Evolutionary conservation across 2,329 filamentous ascomycete genomes (phyloP).

Genomic region (Alternaria triticimaculans): DNA sequence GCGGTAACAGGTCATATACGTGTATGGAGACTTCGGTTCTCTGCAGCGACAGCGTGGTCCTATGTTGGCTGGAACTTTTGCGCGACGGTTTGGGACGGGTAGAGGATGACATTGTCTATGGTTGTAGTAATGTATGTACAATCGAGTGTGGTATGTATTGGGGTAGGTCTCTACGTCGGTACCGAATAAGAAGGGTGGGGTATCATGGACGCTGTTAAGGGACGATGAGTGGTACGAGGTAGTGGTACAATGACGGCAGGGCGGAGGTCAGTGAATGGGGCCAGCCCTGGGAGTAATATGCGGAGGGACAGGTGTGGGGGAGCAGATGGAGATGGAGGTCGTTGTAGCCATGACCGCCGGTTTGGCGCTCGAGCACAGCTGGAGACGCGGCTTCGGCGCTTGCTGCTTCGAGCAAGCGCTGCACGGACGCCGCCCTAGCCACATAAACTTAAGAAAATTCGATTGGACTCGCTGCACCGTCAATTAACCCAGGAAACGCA

Average conservation of each 20-base stretch:
- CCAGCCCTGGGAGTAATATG: constrained; percentile 27
- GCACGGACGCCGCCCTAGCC: constrained; percentile 11
- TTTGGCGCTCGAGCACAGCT: not conserved
- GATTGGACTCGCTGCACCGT: constrained; percentile 12
- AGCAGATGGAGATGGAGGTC: constrained; percentile 1
- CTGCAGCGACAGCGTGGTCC: constrained; percentile 71
- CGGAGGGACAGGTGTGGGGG: constrained; percentile 12
- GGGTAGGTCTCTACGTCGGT: constrained; percentile 9
- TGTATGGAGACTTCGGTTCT: constrained; percentile 78
- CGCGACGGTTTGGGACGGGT: constrained; percentile 43
- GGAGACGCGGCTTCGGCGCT: constrained; percentile 13
- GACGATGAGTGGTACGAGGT: constrained; percentile 5
- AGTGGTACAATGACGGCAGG: constrained; percentile 7
- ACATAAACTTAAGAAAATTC: constrained; percentile 22
- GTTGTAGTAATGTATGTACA: constrained; percentile 2
- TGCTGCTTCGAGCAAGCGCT: constrained; percentile 15
- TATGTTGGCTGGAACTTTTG: constrained; percentile 59
- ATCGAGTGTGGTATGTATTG: constrained; percentile 5
- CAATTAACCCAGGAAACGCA: constrained; percentile 20
- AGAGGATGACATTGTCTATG: constrained; percentile 38
- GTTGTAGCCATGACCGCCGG: constrained; percentile 10
- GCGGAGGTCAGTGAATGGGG: constrained; percentile 17
- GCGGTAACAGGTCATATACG: constrained; percentile 79
- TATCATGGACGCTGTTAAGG: constrained; percentile 17
- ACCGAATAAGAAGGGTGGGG: constrained; percentile 17